Evolutionary conservation across 1,284 basidiomycete species (phyloP).

Genomic region (Ceratobasidium sp.): DNA sequence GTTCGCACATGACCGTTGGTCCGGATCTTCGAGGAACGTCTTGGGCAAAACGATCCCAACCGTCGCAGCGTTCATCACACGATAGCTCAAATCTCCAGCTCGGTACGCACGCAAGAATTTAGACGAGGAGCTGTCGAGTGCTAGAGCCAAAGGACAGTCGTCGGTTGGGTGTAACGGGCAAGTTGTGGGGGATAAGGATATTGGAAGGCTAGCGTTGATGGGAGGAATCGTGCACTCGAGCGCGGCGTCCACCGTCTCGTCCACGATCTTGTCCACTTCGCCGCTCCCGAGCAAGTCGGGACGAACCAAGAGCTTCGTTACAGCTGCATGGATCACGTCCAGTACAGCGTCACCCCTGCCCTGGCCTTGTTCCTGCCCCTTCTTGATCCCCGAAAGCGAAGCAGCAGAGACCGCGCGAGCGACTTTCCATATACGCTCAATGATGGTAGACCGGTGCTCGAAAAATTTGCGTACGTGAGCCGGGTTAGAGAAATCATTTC

Average conservation of each 20-base stretch:
- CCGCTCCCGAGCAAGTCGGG: conserved; percentile 55
- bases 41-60: conserved; percentile 77
- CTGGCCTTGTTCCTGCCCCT: conserved; percentile 16
- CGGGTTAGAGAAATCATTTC: conserved; percentile 84
- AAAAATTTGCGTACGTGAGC: conserved; percentile 74
- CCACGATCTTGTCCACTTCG: conserved; percentile 75
- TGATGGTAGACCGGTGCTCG: conserved; percentile 66
- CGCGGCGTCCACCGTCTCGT: conserved; percentile 78
- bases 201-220: conserved; percentile 58
- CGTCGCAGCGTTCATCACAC: conserved; percentile 70
- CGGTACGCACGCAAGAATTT: conserved; percentile 67
- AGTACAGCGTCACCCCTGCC: conserved; percentile 40
- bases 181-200: background rate
- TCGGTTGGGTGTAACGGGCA: conserved; percentile 21
- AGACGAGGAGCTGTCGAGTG: conserved; percentile 19
- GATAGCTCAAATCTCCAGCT: conserved; percentile 69
- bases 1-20: conserved; percentile 72
- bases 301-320: conserved; percentile 50
- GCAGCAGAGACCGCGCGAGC: conserved; percentile 41
- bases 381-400: conserved; percentile 28
- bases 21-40: conserved; percentile 82
- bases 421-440: conserved; percentile 50
- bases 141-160: conserved; percentile 25
- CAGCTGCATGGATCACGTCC: conserved; percentile 48
- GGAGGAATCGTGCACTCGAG: conserved; percentile 79